Percentiles rank a stretch among this genome's conserved stretches.
Evolutionary conservation across 345 rosid genomes (phyloP).

Genomic region (Streptanthus diversifolius): DNA sequence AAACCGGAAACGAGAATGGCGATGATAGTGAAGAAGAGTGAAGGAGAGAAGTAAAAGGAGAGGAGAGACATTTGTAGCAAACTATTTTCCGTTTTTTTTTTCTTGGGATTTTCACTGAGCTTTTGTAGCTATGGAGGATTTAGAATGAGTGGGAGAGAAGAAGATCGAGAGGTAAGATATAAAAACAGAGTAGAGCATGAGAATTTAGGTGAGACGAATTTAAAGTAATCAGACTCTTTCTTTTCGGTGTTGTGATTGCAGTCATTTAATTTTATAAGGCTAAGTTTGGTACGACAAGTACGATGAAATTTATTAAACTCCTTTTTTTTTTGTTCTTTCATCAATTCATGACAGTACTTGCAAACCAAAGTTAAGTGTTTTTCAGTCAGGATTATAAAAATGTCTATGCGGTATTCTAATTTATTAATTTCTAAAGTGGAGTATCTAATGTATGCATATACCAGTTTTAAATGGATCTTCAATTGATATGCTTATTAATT

Average conservation of each 20-base stretch:
- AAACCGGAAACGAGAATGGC: constrained; percentile 40
- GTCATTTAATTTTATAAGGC: constrained; percentile 14
- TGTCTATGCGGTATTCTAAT: no score
- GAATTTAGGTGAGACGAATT: constrained; percentile 25
- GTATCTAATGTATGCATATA: no score
- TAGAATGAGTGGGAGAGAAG: constrained; percentile 3
- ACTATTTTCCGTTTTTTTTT: not conserved
- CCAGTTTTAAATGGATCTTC: not conserved
- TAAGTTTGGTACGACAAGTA: constrained; percentile 16
- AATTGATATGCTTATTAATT: no score
- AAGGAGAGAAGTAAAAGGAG: constrained; percentile 9
- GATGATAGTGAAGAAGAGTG: constrained; percentile 22
- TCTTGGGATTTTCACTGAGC: not conserved
- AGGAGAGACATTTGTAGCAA: constrained; percentile 24
- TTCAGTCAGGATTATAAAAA: no score
- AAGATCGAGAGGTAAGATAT: constrained; percentile 15
- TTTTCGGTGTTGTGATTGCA: not conserved
- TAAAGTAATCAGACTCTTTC: not conserved
- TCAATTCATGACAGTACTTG: no score
- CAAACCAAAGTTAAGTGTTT: no score
- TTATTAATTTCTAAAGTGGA: no score
- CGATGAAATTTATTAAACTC: not conserved
- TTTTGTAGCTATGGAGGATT: constrained; percentile 9
- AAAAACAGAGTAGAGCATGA: constrained; percentile 33
- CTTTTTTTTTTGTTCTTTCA: no score